phyloP scores from a whole-genome alignment of 345 rosid species.

The Cardamine chenopodiifolia region DNA sequence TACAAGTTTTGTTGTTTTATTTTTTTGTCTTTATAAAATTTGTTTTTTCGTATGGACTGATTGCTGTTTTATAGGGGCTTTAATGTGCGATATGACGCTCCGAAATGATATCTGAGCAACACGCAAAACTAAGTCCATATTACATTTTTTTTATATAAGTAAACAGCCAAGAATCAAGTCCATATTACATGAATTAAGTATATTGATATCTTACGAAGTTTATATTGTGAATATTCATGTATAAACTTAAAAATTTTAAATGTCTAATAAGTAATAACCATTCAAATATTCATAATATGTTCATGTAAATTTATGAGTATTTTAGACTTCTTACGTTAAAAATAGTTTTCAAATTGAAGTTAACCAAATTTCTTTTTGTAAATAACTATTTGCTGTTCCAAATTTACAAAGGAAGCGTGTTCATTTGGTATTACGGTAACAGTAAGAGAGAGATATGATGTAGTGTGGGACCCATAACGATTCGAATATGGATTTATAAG shows the following conservation, averaged over 20 bases:
- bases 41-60: background rate
- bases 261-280: too few relatives aligned
- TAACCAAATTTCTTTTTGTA: background rate
- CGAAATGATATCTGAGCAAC: constrained; percentile 4
- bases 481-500: background rate
- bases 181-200: background rate
- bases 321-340: background rate
- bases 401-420: constrained; percentile 37
- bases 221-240: background rate
- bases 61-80: background rate
- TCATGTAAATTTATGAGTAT: too few relatives aligned
- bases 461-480: background rate
- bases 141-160: background rate
- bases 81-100: constrained; percentile 17
- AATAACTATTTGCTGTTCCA: background rate
- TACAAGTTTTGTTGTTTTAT: background rate
- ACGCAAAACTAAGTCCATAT: constrained; percentile 8
- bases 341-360: background rate
- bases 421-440: constrained; percentile 20
- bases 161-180: too few relatives aligned
- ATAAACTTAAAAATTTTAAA: background rate
- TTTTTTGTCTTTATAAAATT: background rate
- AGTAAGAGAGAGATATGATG: constrained; percentile 10
- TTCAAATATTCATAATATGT: too few relatives aligned
- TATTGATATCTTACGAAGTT: background rate